phyloP scores from a whole-genome alignment of 441 rosid species.

The Euphorbia celastroides region DNA sequence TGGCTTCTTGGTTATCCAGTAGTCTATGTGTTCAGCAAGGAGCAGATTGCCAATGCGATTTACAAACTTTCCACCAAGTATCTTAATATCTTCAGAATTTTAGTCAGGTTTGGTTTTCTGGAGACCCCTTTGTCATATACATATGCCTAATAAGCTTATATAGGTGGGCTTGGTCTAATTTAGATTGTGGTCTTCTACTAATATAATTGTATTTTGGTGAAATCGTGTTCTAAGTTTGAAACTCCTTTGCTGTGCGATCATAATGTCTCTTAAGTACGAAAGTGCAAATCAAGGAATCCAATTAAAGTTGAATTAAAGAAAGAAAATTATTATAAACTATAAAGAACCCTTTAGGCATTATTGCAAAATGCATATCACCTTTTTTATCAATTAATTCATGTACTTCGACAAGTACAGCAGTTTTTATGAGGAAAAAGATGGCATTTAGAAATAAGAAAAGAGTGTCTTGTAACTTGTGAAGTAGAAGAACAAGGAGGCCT shows the following conservation, averaged over 20 bases:
- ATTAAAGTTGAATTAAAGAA: neutral
- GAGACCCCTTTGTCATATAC: neutral
- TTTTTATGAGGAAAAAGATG: neutral
- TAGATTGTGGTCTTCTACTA: neutral
- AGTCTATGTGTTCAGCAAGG: constrained; percentile 77
- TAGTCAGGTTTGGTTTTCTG: constrained; percentile 53
- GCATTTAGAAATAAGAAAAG: neutral
- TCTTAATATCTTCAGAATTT: constrained; percentile 64
- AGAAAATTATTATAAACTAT: neutral
- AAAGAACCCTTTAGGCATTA: neutral
- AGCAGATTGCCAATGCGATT: constrained; percentile 70
- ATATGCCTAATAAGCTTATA: constrained; percentile 3
- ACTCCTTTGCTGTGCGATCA: neutral
- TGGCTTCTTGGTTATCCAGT: constrained; percentile 96
- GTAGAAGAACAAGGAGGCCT: neutral
- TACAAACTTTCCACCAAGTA: constrained; percentile 81
- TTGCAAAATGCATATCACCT: neutral
- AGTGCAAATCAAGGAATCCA: neutral
- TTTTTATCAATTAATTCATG: neutral
- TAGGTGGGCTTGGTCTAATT: neutral
- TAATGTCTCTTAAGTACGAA: neutral
- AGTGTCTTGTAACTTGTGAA: neutral
- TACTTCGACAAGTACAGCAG: neutral
- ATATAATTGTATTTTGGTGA: neutral
- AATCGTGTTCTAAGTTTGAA: neutral